Percentiles rank a stretch among this genome's conserved stretches.
phyloP scores from a whole-genome alignment of 257 asterid genomes.

The Capsicum baccatum region DNA sequence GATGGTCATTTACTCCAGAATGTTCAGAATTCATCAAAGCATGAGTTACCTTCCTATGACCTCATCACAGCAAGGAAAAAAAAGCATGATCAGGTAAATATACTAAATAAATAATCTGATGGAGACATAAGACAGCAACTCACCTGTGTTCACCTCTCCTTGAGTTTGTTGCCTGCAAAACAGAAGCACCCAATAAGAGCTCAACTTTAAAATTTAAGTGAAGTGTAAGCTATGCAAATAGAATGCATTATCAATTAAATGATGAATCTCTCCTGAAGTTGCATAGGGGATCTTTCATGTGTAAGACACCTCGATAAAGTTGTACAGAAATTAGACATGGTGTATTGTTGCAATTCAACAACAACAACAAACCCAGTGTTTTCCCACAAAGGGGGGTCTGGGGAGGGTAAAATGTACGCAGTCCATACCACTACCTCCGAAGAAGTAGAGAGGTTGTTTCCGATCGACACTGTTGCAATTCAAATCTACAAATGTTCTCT shows the following conservation, averaged over 20 bases:
- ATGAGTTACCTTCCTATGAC: not conserved
- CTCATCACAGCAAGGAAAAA: constrained; percentile 21
- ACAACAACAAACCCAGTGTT: too few relatives aligned
- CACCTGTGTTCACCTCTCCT: constrained; percentile 65
- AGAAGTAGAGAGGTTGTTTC: too few relatives aligned
- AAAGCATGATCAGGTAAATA: not conserved
- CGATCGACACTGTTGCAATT: not conserved
- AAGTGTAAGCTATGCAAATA: not conserved
- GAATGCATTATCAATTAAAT: not conserved
- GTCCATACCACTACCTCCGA: too few relatives aligned
- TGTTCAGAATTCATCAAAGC: constrained; percentile 4
- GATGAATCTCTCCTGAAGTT: constrained; percentile 21
- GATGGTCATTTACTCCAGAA: not conserved
- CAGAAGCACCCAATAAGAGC: constrained; percentile 41
- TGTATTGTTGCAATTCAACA: not conserved
- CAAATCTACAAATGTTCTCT: not conserved
- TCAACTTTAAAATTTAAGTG: not conserved
- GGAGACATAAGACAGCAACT: constrained; percentile 37
- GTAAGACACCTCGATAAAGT: not conserved
- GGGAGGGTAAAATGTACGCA: too few relatives aligned
- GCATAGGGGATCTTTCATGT: constrained; percentile 9
- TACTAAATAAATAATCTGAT: not conserved
- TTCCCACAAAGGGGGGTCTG: too few relatives aligned
- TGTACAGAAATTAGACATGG: not conserved
- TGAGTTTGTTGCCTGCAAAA: constrained; percentile 61